Evolutionary conservation across 78 protist genomes (phyloP).

Genomic region (Creolimax fragrantissima): DNA sequence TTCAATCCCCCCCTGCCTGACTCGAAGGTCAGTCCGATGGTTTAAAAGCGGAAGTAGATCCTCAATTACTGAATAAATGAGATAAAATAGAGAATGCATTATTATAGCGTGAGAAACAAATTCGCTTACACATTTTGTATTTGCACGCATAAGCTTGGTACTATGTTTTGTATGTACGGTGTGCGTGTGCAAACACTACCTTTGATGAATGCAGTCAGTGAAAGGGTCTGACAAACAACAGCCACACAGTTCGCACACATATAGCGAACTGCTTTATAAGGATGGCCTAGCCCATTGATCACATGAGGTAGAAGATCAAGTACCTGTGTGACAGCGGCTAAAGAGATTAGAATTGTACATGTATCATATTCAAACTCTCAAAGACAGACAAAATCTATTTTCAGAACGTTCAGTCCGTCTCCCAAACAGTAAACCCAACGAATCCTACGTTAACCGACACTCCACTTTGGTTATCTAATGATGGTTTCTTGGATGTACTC

Average conservation of each 20-base stretch:
- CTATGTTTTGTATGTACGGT: no score
- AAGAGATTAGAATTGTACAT: no score
- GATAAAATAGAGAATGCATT: no score
- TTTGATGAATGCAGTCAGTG: neutral
- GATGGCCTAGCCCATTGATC: neutral
- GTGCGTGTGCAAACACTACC: neutral
- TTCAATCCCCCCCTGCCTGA: neutral
- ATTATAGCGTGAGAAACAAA: no score
- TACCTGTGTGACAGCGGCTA: neutral
- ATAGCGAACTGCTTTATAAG: neutral
- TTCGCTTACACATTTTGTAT: no score
- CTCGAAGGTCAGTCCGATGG: neutral
- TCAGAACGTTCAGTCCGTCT: no score
- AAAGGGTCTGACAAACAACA: neutral
- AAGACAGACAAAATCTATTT: no score
- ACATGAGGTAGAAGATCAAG: neutral
- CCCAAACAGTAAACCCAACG: neutral
- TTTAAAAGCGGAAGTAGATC: neutral
- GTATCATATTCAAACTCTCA: no score
- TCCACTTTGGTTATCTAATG: neutral
- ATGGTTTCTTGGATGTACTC: neutral
- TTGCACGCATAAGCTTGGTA: no score
- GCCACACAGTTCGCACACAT: neutral
- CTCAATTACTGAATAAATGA: neutral
- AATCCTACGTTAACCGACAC: neutral